A percentile compares a stretch with the other conserved stretches of the same genome.
Conservation (phyloP, 2,329 filamentous ascomycete species). For the Colletotrichum tofieldiae region DNA sequence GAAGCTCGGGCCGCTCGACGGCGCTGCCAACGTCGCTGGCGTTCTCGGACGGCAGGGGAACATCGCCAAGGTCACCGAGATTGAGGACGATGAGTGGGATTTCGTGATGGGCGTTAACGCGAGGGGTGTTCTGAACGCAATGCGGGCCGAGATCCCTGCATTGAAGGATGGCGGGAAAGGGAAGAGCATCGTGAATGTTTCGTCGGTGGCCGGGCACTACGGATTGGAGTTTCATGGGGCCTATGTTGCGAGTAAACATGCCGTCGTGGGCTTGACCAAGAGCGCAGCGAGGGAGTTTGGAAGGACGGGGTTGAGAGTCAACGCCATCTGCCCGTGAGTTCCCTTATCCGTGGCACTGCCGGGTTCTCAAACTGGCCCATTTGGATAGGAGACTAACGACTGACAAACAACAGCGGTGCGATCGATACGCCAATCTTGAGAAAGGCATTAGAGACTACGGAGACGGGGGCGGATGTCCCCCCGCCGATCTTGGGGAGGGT, state of each 20-base stretch:
- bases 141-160: slow-evolving; percentile 63
- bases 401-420: slow-evolving; percentile 30
- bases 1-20: slow-evolving; percentile 56
- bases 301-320: slow-evolving; percentile 45
- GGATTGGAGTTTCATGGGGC: slow-evolving; percentile 51
- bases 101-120: slow-evolving; percentile 61
- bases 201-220: slow-evolving; percentile 58
- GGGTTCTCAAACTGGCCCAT: not conserved
- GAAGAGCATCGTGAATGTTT: slow-evolving; percentile 63
- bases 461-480: not conserved
- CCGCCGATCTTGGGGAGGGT: slow-evolving; percentile 43
- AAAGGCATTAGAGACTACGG: slow-evolving; percentile 23
- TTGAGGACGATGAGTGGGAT: slow-evolving; percentile 60
- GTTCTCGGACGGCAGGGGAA: slow-evolving; percentile 42
- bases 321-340: slow-evolving; percentile 50
- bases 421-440: slow-evolving; percentile 40
- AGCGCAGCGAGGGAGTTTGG: slow-evolving; percentile 50
- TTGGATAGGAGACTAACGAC: not conserved
- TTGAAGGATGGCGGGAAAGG: slow-evolving; percentile 51
- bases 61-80: slow-evolving; percentile 43
- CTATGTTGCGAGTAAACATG: slow-evolving; percentile 52
- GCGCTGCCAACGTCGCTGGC: slow-evolving; percentile 59
- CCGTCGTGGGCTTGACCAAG: slow-evolving; percentile 50
- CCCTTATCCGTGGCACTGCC: not conserved
- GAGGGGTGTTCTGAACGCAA: slow-evolving; percentile 64